Evolutionary conservation across 1,284 basidiomycete species (phyloP), one percentile per base, ranked within the genome.

Genomic region (Ganoderma leucocontextum): DNA sequence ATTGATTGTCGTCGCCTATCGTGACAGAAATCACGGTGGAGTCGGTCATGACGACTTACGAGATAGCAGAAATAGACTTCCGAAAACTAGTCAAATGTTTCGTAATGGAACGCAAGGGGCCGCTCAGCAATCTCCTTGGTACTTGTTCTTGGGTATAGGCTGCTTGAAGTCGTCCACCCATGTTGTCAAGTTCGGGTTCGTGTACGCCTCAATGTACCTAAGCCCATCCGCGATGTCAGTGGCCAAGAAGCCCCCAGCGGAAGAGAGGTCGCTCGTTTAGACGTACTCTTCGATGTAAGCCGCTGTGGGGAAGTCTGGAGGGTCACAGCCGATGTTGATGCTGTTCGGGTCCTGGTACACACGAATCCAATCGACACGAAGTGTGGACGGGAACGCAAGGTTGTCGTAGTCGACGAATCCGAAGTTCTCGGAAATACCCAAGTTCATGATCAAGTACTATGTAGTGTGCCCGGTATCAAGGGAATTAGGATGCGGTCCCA

Each of bases 401-500:
- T 91, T 80, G 2, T 84, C 79, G 55, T 91, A 82, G 77, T 95
- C 87, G 53, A 95, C 89, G 10, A 75, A 70, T 38, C 91, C 92
- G 74, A 97, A 95, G 75, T 93, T 92, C 41, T 82, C 80, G 2
- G 94, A 95, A 78, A 97, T 90, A 62, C 94, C 95, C 74, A 97
- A 81, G 77, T 95, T 95, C 70, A 87, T 81, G 73, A 97, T 88
- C 75, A 97, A 84, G 78, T 95, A 91, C 89, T 91, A n/a, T n/a
- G n/a, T n/a, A 65, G 1, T 47, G 22, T 25, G 13, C 13, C 39
- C 38, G 15, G 15, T 2, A 33, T 35, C 52, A 22, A 25, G n/a
- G 8, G 15, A 22, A 5, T 60, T 39, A 60, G 58, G 6, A 60
- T 22, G 38, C n/a, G 38, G 57, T 13, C 6, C 33, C 15, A n/a